Conservation (phyloP, 2,329 filamentous ascomycete species). For the Nemania abortiva region DNA sequence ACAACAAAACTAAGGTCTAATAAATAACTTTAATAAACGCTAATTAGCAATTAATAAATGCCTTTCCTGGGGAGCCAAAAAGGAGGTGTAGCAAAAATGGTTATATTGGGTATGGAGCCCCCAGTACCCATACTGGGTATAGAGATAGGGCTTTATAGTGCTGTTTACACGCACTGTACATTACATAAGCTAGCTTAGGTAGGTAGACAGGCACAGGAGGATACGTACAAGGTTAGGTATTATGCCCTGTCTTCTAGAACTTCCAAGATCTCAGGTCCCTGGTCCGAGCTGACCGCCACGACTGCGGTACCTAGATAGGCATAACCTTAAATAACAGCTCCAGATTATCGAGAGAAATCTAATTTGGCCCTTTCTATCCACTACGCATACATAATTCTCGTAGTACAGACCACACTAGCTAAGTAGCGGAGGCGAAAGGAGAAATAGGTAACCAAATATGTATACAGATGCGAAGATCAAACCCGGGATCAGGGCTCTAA, state of each 20-base stretch:
- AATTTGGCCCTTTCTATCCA: neutral
- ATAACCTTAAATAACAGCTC: conserved; percentile 19
- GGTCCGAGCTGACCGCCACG: conserved; percentile 26
- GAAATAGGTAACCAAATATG: neutral
- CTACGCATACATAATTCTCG: neutral
- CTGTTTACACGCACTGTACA: too few relatives aligned
- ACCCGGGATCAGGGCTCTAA: conserved; percentile 26
- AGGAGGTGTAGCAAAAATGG: too few relatives aligned
- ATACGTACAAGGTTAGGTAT: neutral
- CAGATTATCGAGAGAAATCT: conserved; percentile 10
- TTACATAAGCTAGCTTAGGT: too few relatives aligned
- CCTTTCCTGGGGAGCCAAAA: too few relatives aligned
- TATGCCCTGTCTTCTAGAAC: conserved; percentile 25
- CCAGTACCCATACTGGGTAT: too few relatives aligned
- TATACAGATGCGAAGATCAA: conserved; percentile 7
- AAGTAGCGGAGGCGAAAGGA: neutral
- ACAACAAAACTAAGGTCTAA: too few relatives aligned
- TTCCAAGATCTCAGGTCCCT: conserved; percentile 9
- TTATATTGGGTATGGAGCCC: too few relatives aligned
- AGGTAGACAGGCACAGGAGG: neutral
- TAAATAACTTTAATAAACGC: too few relatives aligned
- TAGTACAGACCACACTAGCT: neutral
- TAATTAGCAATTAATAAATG: too few relatives aligned
- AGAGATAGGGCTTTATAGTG: too few relatives aligned
- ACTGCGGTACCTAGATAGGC: conserved; percentile 10